Conservation (phyloP, 352 stramenopile species). For the Pelagophyceae sp. region DNA sequence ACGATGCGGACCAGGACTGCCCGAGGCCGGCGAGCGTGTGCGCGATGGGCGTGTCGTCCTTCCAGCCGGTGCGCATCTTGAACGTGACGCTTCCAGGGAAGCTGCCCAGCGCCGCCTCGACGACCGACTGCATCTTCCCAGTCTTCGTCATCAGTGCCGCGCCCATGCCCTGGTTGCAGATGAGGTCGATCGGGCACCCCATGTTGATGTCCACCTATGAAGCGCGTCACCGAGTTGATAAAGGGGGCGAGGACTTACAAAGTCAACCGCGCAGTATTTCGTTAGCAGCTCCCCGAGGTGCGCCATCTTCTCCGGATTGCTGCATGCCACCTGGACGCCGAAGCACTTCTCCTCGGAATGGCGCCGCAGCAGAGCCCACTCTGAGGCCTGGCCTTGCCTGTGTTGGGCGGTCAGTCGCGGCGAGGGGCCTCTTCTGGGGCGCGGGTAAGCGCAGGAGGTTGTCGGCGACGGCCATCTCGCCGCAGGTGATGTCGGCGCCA, state of each 20-base stretch:
- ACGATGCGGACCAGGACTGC: constrained; percentile 11
- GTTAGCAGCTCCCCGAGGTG: constrained; percentile 81
- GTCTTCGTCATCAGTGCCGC: constrained; percentile 84
- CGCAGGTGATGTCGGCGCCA: constrained; percentile 97
- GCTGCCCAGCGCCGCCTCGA: constrained; percentile 69
- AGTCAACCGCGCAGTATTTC: constrained; percentile 83
- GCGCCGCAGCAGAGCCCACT: constrained; percentile 92
- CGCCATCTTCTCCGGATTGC: constrained; percentile 81
- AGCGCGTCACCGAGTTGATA: too few relatives aligned
- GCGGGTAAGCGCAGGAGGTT: constrained; percentile 35
- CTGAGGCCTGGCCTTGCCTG: constrained; percentile 80
- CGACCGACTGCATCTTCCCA: constrained; percentile 70
- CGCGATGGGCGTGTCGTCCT: constrained; percentile 82
- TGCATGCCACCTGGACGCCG: constrained; percentile 89
- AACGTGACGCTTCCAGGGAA: constrained; percentile 77
- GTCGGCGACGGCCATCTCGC: constrained; percentile 26
- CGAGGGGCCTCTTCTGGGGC: too few relatives aligned
- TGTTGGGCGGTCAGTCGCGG: constrained; percentile 86
- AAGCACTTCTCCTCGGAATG: constrained; percentile 94
- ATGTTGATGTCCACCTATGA: constrained; percentile 99
- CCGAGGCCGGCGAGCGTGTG: constrained; percentile 68
- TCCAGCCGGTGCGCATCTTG: constrained; percentile 96
- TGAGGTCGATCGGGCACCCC: constrained; percentile 95
- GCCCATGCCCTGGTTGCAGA: constrained; percentile 72
- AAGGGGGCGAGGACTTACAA: too few relatives aligned